A percentile compares a stretch with the other conserved stretches of the same genome.
Evolutionary conservation across 1,284 basidiomycete genomes (phyloP).

Genomic region (Fomitiporia mediterranea): DNA sequence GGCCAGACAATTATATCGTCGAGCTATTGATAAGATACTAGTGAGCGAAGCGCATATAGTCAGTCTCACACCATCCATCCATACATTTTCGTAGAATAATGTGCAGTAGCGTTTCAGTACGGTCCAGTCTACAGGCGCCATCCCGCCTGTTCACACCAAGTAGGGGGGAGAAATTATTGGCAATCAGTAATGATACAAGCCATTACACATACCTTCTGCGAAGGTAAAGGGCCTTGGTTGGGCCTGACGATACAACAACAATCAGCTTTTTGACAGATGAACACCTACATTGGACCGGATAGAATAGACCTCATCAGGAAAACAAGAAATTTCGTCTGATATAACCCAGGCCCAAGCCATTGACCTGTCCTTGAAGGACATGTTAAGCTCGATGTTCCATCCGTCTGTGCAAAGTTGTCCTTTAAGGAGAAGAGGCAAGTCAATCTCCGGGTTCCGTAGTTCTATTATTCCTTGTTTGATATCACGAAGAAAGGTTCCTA

Average conservation of each 20-base stretch:
- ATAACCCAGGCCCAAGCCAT: conserved; percentile 1
- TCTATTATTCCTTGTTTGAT: conserved; percentile 10
- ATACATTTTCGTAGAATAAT: not conserved
- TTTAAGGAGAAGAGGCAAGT: conserved; percentile 12
- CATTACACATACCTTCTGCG: not conserved
- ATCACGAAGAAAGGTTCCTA: conserved; percentile 5
- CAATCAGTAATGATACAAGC: not conserved
- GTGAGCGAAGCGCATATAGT: not conserved
- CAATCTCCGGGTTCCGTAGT: conserved; percentile 7
- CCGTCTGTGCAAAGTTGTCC: conserved; percentile 2
- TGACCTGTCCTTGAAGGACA: not conserved
- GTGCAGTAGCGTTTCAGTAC: not conserved
- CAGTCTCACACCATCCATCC: not conserved
- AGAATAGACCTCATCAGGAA: conserved; percentile 4
- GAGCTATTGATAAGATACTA: not conserved
- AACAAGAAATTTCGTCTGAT: conserved; percentile 4
- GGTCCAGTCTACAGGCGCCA: not conserved
- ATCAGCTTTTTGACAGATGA: not conserved
- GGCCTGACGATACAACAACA: not conserved
- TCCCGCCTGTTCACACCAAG: not conserved
- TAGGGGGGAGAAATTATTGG: not conserved
- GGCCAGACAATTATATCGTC: conserved; percentile 4
- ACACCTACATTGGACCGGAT: not conserved
- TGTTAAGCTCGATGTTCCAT: conserved; percentile 8
- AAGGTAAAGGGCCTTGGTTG: not conserved